Percentiles rank a stretch among this genome's conserved stretches.
Evolutionary conservation across 2,329 filamentous ascomycete species (phyloP).

Genomic region (Trichoderma sp.): DNA sequence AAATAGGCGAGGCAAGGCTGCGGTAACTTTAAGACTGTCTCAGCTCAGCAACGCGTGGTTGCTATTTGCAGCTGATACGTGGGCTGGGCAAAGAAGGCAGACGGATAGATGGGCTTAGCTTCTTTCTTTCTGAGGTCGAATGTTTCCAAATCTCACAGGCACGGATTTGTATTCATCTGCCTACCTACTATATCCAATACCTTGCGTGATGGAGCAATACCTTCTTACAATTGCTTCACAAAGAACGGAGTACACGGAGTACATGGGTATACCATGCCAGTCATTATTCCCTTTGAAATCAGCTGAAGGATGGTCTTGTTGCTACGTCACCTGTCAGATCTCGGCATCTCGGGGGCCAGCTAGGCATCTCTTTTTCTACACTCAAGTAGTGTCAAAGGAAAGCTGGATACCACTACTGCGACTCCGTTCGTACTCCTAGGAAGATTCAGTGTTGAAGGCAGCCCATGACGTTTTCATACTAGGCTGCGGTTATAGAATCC

Average conservation of each 20-base stretch:
- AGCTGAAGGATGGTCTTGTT: not conserved
- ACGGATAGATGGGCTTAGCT: not conserved
- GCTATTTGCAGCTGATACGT: not conserved
- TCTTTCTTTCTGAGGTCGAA: not conserved
- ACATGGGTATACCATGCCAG: not conserved
- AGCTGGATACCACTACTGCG: not conserved
- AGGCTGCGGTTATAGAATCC: not conserved
- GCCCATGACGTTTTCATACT: not conserved
- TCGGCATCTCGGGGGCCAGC: not conserved
- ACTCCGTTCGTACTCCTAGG: not conserved
- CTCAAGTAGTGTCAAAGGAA: not conserved
- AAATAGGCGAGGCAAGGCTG: not conserved
- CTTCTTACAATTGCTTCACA: not conserved
- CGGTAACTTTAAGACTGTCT: not conserved
- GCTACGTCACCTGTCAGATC: conserved; percentile 9
- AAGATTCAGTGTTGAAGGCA: not conserved
- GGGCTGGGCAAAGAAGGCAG: not conserved
- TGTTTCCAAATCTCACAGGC: not conserved
- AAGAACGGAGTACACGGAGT: not conserved
- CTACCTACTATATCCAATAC: not conserved
- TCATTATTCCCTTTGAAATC: not conserved
- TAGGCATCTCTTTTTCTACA: not conserved
- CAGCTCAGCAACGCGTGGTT: not conserved
- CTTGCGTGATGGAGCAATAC: not conserved
- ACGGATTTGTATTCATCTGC: not conserved